phyloP scores from a whole-genome alignment of 352 stramenopile species.

The Pythium rishiriense region DNA sequence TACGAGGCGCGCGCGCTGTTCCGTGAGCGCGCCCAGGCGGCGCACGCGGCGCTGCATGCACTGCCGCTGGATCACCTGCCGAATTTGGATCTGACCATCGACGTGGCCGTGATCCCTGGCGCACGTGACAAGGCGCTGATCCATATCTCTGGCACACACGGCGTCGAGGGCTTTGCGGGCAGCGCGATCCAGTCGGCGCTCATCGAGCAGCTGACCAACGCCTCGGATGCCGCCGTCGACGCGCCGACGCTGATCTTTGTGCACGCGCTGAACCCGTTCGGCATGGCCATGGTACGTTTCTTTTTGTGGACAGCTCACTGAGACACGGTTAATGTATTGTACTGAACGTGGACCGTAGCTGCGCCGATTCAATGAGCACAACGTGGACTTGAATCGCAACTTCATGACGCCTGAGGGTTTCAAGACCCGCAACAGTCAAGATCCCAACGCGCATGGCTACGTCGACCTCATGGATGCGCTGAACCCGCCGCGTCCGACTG shows the following conservation, averaged over 20 bases:
- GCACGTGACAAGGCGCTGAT: slow-evolving; percentile 26
- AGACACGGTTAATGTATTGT: too few species aligned
- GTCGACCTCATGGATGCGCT: slow-evolving; percentile 68
- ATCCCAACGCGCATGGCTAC: slow-evolving; percentile 83
- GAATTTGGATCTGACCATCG: slow-evolving; percentile 36
- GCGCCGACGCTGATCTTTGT: slow-evolving; percentile 89
- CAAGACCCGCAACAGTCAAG: slow-evolving; percentile 36
- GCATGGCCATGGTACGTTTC: slow-evolving; percentile 64
- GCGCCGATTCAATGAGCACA: slow-evolving; percentile 90
- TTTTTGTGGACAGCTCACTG: too few species aligned
- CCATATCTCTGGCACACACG: slow-evolving; percentile 50
- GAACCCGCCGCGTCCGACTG: slow-evolving; percentile 47
- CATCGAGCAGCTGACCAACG: slow-evolving; percentile 16
- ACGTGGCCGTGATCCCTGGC: slow-evolving; percentile 34
- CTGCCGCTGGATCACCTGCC: slow-evolving; percentile 22
- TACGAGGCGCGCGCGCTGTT: slow-evolving; percentile 38
- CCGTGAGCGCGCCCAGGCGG: slow-evolving; percentile 14
- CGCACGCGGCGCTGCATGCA: slow-evolving; percentile 27
- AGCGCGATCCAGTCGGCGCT: slow-evolving; percentile 57
- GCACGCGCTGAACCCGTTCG: slow-evolving; percentile 92
- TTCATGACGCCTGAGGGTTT: slow-evolving; percentile 60
- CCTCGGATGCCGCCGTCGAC: slow-evolving; percentile 7
- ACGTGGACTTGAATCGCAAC: slow-evolving; percentile 48
- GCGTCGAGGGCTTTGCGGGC: slow-evolving; percentile 49
- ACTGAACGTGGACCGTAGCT: slow-evolving; percentile 38